Base-by-base conservation (phyloP, 2,329 filamentous ascomycete species). In the Alternaria incomplexa region DNA sequence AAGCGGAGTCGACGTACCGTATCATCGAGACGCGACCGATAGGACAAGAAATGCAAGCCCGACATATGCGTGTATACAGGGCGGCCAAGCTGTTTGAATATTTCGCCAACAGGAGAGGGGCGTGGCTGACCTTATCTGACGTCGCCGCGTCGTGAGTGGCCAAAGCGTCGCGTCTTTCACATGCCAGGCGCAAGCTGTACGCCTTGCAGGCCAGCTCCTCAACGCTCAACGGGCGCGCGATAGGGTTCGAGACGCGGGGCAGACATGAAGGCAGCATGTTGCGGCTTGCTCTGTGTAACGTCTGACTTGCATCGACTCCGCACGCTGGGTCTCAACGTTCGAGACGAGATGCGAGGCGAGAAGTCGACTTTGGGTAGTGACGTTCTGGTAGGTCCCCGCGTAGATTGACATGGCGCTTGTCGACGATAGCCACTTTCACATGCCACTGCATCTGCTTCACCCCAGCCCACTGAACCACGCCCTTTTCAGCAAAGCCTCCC, bases 121-220 rank as follows among this genome's bases (percentile, higher is more conserved):
- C 57, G 46, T 67, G 58, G 67, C 60, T 47, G 45, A 26, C 30
- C 28, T 56, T 51, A 51, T 57, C 58, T 61, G 62, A 62, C 59
- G 62, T 64, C 26, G 54, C 28, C 22, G 15, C 23, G 22, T 32
- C 32, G 32, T 44, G 52, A 65, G n/a, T 62, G 68, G 65, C 60
- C 66, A 68, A 66, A 56, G 63, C 66, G 28, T 55, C 26, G 10
- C 17, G 50, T 25, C 65, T 73, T 70, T 73, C 71, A 73, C 71
- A 73, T 73, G 71, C 64, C 64, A 71, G 61, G 44, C 28, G 48
- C 36, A 53, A 32, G 15, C 56, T 54, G 36, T 17, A 59, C 30
- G 55, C 63, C 63, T 46, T 64, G 62, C 55, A 30, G 65, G 47
- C 64, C 58, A 67, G 65, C 62, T 61, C 64, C 57, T 65, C 64